Conservation (phyloP, 2,329 filamentous ascomycete species). For the Cordyceps pruinosa region DNA sequence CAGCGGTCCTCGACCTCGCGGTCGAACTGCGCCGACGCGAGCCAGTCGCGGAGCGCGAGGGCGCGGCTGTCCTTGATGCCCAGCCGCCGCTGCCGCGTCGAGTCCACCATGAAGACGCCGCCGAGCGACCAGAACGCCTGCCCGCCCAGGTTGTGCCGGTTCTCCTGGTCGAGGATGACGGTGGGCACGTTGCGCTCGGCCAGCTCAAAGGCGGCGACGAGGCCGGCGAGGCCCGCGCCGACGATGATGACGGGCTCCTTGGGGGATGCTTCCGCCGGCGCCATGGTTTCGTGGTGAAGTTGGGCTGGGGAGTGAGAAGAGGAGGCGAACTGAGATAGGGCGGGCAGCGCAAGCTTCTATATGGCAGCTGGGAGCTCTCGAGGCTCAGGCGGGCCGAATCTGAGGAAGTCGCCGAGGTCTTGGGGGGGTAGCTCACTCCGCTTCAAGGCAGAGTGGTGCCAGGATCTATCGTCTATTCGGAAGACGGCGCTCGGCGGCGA, state of each 20-base stretch:
- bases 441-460: not conserved
- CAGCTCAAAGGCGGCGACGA: constrained; percentile 53
- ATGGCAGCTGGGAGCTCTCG: not conserved
- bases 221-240: constrained; percentile 51
- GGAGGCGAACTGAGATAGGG: not conserved
- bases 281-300: constrained; percentile 1
- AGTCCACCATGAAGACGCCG: constrained; percentile 54
- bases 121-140: constrained; percentile 60
- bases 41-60: constrained; percentile 53
- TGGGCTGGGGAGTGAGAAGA: not conserved
- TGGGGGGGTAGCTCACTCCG: constrained; percentile 1
- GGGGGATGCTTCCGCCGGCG: not conserved
- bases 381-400: not conserved
- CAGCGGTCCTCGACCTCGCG: constrained; percentile 49
- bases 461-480: too few relatives aligned
- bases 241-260: constrained; percentile 45
- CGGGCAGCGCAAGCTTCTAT: not conserved
- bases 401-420: constrained; percentile 1
- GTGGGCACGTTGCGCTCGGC: constrained; percentile 41
- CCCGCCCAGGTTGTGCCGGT: constrained; percentile 48
- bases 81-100: constrained; percentile 47
- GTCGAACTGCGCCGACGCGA: constrained; percentile 51
- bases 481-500: not conserved
- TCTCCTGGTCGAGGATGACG: constrained; percentile 53
- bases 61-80: constrained; percentile 52